phyloP scores from a whole-genome alignment of 2,329 filamentous ascomycete species.

The Trichoderma polysporum region DNA sequence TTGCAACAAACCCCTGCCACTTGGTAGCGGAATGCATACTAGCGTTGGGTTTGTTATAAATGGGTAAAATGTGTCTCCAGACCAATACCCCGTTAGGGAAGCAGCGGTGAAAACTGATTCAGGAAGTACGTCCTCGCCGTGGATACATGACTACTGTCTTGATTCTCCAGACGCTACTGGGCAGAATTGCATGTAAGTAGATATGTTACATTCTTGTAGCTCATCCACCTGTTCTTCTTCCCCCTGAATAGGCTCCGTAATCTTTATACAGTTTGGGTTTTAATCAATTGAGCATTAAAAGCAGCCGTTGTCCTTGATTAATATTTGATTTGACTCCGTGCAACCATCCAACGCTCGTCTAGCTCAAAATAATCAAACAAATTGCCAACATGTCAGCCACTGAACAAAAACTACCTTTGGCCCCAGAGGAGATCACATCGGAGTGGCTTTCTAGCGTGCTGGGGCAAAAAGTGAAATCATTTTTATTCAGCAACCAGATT shows the following conservation, averaged over 20 bases:
- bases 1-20: neutral
- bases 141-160: neutral
- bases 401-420: neutral
- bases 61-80: neutral
- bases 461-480: neutral
- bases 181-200: neutral
- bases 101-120: conserved; percentile 4
- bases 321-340: neutral
- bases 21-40: neutral
- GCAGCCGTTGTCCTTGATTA: neutral
- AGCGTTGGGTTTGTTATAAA: neutral
- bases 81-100: neutral
- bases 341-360: neutral
- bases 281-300: neutral
- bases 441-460: neutral
- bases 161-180: neutral
- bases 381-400: neutral
- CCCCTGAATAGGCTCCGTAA: neutral
- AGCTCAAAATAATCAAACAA: neutral
- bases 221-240: neutral
- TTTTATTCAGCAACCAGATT: neutral
- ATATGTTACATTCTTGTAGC: neutral
- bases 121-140: neutral
- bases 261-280: neutral
- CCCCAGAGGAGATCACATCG: neutral